Base-by-base conservation (phyloP, 2,329 filamentous ascomycete species). In the Fusarium paranaense region DNA sequence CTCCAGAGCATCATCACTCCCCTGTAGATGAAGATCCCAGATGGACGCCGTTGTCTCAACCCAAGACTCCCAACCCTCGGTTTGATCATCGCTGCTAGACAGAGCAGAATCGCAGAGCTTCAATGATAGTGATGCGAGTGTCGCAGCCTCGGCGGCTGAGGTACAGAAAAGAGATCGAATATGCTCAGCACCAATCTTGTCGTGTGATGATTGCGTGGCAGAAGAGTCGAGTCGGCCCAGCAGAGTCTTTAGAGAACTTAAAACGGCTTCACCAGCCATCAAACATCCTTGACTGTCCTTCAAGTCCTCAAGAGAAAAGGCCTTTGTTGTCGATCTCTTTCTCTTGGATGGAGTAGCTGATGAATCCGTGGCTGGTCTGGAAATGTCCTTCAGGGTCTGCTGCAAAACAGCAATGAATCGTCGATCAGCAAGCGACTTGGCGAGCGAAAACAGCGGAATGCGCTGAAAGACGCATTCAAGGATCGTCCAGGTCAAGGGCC, bases 361-460 rank as follows among this genome's bases (percentile, higher is more conserved):
- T 16, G 79, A 75, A 45, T 82, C 79, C n/a, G 72, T 68, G 11
- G 60, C 50, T n/a, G 80, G 79, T 22, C 74, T 73, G 10, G 86
- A 86, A 40, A 89, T 74, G 27, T 95, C 92, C 57, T 89, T 86
- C 57, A 95, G 82, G 0, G 92, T 90, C 76, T 90, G 88, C 76
- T 92, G 90, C 47, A 97, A 80, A 11, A 94, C 88, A 1, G 84
- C 82, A 37, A 93, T 83, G 62, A 97, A 94, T 54, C 90, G 88
- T 66, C 92, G 87, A 67, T 95, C 91, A 25, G 90, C 91, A 8
- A 97, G 86, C 5, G 93, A 90, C 67, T 91, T 91, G 10, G 94
- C 93, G 27, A 94, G 86, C 13, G 90, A 91, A 54, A 93, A 91
- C 0, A 91, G 84, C 0, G 94, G 92, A 20, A 96, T 89, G n/a